These are phyloP conservation scores for Mucor racemosus DNA, from an alignment of 371 early-diverging fungal genomes.

Conservation along the genomic window DNA sequence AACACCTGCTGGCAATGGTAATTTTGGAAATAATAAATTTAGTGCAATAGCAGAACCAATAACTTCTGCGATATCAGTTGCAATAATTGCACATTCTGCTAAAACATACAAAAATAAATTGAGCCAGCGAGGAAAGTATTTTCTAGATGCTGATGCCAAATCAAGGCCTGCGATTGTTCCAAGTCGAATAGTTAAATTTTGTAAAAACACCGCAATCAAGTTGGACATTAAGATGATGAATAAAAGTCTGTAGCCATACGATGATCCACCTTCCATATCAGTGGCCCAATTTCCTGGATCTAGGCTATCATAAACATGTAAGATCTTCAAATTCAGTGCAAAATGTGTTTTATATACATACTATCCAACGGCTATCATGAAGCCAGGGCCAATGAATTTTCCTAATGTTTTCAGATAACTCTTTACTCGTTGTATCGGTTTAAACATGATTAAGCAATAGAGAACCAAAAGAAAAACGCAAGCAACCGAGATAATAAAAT, in stretches of 20 bases:
- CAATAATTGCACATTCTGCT: conserved; percentile 79
- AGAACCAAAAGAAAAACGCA: not conserved
- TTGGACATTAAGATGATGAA: conserved; percentile 80
- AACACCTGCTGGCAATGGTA: conserved; percentile 79
- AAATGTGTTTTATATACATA: conserved; percentile 17
- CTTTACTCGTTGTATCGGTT: conserved; percentile 2
- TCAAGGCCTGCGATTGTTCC: conserved; percentile 82
- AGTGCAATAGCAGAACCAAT: conserved; percentile 87
- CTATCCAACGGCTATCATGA: conserved; percentile 59
- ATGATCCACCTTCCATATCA: conserved; percentile 75
- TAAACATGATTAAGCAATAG: not conserved
- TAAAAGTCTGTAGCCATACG: conserved; percentile 75
- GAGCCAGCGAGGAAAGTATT: conserved; percentile 58
- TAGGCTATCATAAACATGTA: conserved; percentile 27
- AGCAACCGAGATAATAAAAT: not conserved
- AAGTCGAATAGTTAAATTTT: conserved; percentile 76
- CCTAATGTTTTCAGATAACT: conserved; percentile 28
- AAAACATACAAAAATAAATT: conserved; percentile 70
- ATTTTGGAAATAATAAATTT: conserved; percentile 69
- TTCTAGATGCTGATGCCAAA: conserved; percentile 71
- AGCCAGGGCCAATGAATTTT: conserved; percentile 54
- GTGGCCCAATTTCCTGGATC: conserved; percentile 86
- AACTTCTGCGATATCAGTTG: conserved; percentile 81
- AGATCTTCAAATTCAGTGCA: not conserved
- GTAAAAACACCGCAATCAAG: conserved; percentile 77